Evolutionary conservation across 2,329 filamentous ascomycete genomes (phyloP).

Genomic region (Coleophoma eucalyptorum): DNA sequence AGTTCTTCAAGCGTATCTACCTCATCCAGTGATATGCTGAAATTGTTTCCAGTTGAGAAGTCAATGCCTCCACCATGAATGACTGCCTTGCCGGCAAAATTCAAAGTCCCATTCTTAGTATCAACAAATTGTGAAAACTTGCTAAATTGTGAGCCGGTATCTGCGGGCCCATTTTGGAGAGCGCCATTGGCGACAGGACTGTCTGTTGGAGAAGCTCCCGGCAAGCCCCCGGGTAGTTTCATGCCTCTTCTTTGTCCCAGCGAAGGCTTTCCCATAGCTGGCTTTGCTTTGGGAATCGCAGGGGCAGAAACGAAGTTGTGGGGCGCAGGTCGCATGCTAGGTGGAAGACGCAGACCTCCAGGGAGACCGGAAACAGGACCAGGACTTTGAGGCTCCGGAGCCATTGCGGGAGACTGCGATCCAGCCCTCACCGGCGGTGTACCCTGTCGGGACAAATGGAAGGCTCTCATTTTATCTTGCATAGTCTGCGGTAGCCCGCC

Average conservation of each 20-base stretch:
- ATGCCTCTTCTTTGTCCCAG: constrained; percentile 65
- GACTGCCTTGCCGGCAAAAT: constrained; percentile 87
- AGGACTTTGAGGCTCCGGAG: constrained; percentile 17
- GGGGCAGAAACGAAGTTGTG: constrained; percentile 47
- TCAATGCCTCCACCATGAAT: constrained; percentile 88
- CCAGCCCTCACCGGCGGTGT: constrained; percentile 36
- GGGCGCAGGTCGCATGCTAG: constrained; percentile 41
- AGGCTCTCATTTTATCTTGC: constrained; percentile 65
- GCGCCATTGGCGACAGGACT: constrained; percentile 15
- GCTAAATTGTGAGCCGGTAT: constrained; percentile 48
- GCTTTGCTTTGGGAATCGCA: constrained; percentile 35
- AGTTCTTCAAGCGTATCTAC: constrained; percentile 90
- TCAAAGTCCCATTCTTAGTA: constrained; percentile 84
- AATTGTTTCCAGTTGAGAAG: constrained; percentile 84
- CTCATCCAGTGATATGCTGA: constrained; percentile 93
- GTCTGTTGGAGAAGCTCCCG: constrained; percentile 16
- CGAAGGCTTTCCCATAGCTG: constrained; percentile 34
- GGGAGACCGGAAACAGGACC: constrained; percentile 34
- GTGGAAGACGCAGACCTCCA: constrained; percentile 35
- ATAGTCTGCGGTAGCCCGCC: constrained; percentile 59
- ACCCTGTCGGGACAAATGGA: constrained; percentile 62
- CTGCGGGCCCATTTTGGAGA: constrained; percentile 11
- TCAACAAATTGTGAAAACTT: constrained; percentile 83
- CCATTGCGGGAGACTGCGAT: constrained; percentile 28
- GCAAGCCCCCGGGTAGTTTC: constrained; percentile 46